Conservation (phyloP, 129 eudicot species). For the Arctium minus region DNA sequence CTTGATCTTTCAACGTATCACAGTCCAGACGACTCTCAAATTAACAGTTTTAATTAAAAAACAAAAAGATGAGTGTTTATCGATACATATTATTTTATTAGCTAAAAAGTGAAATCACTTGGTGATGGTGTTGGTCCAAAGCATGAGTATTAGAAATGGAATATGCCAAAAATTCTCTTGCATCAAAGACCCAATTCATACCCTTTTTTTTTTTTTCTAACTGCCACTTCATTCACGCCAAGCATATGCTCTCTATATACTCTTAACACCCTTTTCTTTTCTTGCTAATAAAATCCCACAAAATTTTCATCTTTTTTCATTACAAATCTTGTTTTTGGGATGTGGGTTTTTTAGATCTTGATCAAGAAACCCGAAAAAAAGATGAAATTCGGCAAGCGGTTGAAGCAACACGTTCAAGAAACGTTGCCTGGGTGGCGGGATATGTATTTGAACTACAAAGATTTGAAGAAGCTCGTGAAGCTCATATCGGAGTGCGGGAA, state of each 20-base stretch:
- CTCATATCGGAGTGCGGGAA: constrained; percentile 48
- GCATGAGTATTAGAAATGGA: constrained; percentile 41
- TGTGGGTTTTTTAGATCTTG: constrained; percentile 14
- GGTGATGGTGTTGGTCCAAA: constrained; percentile 19
- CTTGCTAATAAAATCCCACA: constrained; percentile 34
- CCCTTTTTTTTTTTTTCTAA: constrained; percentile 34
- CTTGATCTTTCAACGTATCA: not conserved
- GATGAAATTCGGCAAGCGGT: constrained; percentile 88
- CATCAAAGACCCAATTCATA: constrained; percentile 36
- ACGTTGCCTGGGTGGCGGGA: constrained; percentile 84
- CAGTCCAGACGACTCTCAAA: not conserved
- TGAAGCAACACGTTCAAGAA: constrained; percentile 75
- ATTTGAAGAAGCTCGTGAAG: constrained; percentile 68
- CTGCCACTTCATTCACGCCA: constrained; percentile 76
- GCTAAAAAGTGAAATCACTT: constrained; percentile 8
- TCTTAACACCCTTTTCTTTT: constrained; percentile 33
- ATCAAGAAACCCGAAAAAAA: not conserved
- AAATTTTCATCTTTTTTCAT: not conserved
- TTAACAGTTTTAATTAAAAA: not conserved
- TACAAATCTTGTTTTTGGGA: not conserved
- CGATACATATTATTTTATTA: not conserved
- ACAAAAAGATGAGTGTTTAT: not conserved
- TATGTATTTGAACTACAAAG: constrained; percentile 70
- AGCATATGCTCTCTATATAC: constrained; percentile 91
- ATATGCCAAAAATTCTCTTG: constrained; percentile 60